Evolutionary conservation across 1,284 basidiomycete species (phyloP).

Genomic region (Austroboletus niveus): DNA sequence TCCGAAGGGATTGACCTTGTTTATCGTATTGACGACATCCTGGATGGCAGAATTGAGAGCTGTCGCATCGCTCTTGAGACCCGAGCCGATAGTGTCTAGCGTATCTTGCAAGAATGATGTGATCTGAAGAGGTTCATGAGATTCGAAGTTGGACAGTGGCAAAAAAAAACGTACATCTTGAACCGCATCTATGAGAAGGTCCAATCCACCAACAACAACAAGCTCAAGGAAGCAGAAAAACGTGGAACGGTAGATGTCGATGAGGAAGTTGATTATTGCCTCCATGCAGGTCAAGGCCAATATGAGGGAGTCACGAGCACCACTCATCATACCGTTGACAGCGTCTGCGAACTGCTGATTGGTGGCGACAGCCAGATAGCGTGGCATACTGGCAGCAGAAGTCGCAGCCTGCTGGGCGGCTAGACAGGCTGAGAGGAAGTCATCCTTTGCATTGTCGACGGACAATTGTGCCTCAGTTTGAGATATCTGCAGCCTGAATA

Average conservation of each 20-base stretch:
- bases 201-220: slow-evolving; percentile 78
- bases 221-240: slow-evolving; percentile 92
- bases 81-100: slow-evolving; percentile 56
- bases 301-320: slow-evolving; percentile 70
- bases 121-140: slow-evolving; percentile 49
- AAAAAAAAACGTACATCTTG: slow-evolving; percentile 57
- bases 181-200: slow-evolving; percentile 79
- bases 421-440: slow-evolving; percentile 75
- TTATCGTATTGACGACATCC: slow-evolving; percentile 62
- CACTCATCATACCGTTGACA: slow-evolving; percentile 77
- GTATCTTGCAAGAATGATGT: slow-evolving; percentile 64
- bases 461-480: slow-evolving; percentile 66
- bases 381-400: slow-evolving; percentile 79
- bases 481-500: slow-evolving; percentile 76
- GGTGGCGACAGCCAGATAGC: slow-evolving; percentile 81
- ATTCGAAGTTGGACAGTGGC: not conserved
- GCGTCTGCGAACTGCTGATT: slow-evolving; percentile 78
- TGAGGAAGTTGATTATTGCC: slow-evolving; percentile 85
- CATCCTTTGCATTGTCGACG: slow-evolving; percentile 66
- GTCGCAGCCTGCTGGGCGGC: slow-evolving; percentile 84
- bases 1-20: slow-evolving; percentile 68
- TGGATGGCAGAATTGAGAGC: slow-evolving; percentile 71
- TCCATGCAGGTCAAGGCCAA: slow-evolving; percentile 81
- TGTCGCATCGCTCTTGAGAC: slow-evolving; percentile 71
- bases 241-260: slow-evolving; percentile 89